Percentiles rank a stretch among this genome's conserved stretches.
These are phyloP conservation scores for Globisporangium heterothallicum DNA, from an alignment of 352 stramenopile species.

Conservation along the genomic window DNA sequence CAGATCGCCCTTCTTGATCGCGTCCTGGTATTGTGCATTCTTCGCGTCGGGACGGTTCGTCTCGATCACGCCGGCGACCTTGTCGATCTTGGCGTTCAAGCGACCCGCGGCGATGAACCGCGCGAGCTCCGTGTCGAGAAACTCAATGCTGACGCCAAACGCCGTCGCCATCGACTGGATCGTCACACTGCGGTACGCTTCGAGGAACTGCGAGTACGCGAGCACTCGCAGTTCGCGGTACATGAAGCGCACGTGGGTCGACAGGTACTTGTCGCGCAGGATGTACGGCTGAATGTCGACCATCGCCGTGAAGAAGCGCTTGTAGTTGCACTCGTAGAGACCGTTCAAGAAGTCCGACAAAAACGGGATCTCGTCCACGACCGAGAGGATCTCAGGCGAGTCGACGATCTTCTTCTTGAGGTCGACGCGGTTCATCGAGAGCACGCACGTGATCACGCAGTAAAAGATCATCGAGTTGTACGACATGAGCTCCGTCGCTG, in stretches of 20 bases:
- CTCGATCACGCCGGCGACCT: slow-evolving; percentile 97
- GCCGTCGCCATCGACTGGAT: slow-evolving; percentile 94
- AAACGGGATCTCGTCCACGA: slow-evolving; percentile 81
- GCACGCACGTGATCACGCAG: slow-evolving; percentile 93
- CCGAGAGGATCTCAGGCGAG: slow-evolving; percentile 93
- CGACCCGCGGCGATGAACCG: slow-evolving; percentile 96
- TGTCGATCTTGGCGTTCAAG: slow-evolving; percentile 99
- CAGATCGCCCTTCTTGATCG: slow-evolving; percentile 98
- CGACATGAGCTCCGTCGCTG: slow-evolving; percentile 95
- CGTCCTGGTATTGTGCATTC: slow-evolving; percentile 98
- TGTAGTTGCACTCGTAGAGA: slow-evolving; percentile 98
- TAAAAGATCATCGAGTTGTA: slow-evolving; percentile 98
- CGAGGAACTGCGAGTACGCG: slow-evolving; percentile 97
- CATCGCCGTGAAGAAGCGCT: slow-evolving; percentile 94
- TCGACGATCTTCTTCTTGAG: slow-evolving; percentile 98
- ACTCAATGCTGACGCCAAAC: slow-evolving; percentile 94
- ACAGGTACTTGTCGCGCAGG: slow-evolving; percentile 92
- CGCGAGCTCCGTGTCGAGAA: slow-evolving; percentile 96
- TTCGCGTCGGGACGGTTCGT: slow-evolving; percentile 98
- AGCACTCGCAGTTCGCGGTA: slow-evolving; percentile 97
- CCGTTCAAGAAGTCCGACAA: slow-evolving; percentile 89
- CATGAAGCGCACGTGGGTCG: slow-evolving; percentile 89
- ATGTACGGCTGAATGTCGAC: slow-evolving; percentile 81
- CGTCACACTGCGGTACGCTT: slow-evolving; percentile 96
- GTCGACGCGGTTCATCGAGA: slow-evolving; percentile 90